Base-by-base conservation (phyloP, 495 filamentous ascomycete species). In the Sphaerosporella brunnea region DNA sequence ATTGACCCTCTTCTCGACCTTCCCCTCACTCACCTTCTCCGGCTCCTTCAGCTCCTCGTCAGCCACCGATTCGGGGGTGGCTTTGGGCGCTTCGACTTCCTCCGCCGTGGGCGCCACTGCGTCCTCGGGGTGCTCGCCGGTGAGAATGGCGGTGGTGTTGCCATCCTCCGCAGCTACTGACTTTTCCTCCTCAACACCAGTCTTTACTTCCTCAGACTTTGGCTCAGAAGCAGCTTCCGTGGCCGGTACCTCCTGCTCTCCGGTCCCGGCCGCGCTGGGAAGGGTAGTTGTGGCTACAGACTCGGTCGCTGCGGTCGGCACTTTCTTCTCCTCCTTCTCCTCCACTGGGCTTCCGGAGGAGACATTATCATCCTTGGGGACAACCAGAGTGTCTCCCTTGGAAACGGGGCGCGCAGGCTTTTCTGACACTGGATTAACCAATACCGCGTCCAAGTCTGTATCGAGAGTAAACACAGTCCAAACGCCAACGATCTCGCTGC, bases 381-480 rank as follows among this genome's bases (percentile, higher is more conserved):
- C n/a, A n/a, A n/a, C n/a, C n/a, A n/a, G n/a, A n/a, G n/a, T n/a
- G n/a, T n/a, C n/a, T n/a, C n/a, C n/a, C n/a, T n/a, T n/a, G n/a
- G n/a, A n/a, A n/a, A n/a, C n/a, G n/a, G n/a, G n/a, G n/a, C 21
- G n/a, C 8, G 34, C 10, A 18, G 2, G 36, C 24, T 42, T 18
- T 15, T 45, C 36, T 38, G 36, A 35, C 21, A 18, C 23, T 16
- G 16, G 15, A 9, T 32, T 44, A 21, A 56, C 47, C 2, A 57
- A 25, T 16, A 47, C 45, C 18, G 50, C 53, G 1, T 30, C 40
- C 19, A 54, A 42, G n/a, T 51, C 50, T 1, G 46, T 53, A 46
- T 55, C 36, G 2, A 61, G 25, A 4, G 48, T 60, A 47, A 51
- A 61, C 3, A 60, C 54, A 9, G 48, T 48, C 58, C 57, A 60